Conservation (phyloP, 306 rosid species). For the Acacia crassicarpa region DNA sequence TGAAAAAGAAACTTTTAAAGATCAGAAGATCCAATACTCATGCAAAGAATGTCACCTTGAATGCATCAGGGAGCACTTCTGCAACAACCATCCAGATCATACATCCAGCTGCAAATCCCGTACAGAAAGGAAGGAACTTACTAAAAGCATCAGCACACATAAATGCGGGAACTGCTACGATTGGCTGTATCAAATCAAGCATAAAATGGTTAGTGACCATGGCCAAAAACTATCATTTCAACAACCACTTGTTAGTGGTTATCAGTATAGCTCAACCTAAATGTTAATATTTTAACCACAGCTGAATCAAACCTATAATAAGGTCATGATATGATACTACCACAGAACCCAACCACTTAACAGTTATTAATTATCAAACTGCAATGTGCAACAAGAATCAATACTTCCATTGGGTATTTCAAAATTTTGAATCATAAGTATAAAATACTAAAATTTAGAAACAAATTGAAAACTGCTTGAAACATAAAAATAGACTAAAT, state of each 20-base stretch:
- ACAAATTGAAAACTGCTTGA: neutral
- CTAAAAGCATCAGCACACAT: slow-evolving; percentile 96
- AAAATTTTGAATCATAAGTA: neutral
- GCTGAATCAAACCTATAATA: neutral
- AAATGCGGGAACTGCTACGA: slow-evolving; percentile 98
- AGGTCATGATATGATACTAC: neutral
- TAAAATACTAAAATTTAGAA: neutral
- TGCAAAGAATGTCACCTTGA: slow-evolving; percentile 61
- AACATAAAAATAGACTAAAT: neutral
- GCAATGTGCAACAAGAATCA: neutral
- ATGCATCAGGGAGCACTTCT: slow-evolving; percentile 99
- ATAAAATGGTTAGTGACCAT: slow-evolving; percentile 17
- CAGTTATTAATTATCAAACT: neutral
- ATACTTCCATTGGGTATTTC: neutral
- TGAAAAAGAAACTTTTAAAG: neutral
- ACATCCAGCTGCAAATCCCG: slow-evolving; percentile 99
- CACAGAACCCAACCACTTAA: neutral
- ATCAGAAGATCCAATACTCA: neutral
- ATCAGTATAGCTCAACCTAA: slow-evolving; percentile 14
- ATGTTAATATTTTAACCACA: neutral
- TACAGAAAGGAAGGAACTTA: slow-evolving; percentile 95
- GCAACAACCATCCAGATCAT: slow-evolving; percentile 99
- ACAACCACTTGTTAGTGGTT: slow-evolving; percentile 8
- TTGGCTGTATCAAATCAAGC: slow-evolving; percentile 66
- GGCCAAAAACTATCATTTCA: slow-evolving; percentile 9